These are phyloP conservation scores for Phialemonium atrogriseum DNA, from an alignment of 2,329 filamentous ascomycete species.

Conservation along the genomic window DNA sequence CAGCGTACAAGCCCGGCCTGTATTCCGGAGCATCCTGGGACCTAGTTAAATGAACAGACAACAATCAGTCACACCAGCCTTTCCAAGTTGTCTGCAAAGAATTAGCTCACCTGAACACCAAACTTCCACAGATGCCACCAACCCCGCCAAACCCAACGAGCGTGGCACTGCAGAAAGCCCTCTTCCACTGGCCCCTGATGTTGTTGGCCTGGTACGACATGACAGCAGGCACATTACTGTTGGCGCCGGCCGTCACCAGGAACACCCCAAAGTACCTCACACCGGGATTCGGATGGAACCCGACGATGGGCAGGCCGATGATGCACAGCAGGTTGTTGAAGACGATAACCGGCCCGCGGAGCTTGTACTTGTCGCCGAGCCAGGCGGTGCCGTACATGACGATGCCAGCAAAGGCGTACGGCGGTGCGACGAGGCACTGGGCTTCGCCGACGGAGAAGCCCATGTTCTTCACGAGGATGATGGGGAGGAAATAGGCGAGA, in stretches of 20 bases:
- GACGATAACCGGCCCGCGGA: conserved; percentile 58
- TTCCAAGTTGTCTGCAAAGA: no score
- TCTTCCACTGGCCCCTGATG: conserved; percentile 82
- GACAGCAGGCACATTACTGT: conserved; percentile 65
- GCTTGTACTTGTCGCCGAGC: conserved; percentile 56
- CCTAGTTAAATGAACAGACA: conserved; percentile 5
- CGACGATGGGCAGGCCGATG: conserved; percentile 65
- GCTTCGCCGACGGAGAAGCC: conserved; percentile 54
- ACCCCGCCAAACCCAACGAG: conserved; percentile 70
- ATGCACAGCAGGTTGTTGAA: conserved; percentile 59
- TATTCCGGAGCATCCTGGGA: conserved; percentile 44
- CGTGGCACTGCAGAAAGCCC: conserved; percentile 68
- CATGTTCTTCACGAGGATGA: conserved; percentile 59
- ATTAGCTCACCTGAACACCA: conserved; percentile 53
- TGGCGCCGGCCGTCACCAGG: conserved; percentile 66
- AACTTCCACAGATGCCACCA: conserved; percentile 66
- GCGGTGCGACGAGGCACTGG: conserved; percentile 65
- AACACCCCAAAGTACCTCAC: conserved; percentile 70
- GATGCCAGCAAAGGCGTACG: conserved; percentile 57
- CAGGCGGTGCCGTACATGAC: conserved; percentile 53
- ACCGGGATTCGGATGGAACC: conserved; percentile 47
- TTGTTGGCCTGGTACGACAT: conserved; percentile 84
- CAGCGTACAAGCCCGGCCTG: conserved; percentile 45
- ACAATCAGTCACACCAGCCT: neutral
- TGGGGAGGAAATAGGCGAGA: conserved; percentile 70